Evolutionary conservation across 139 green algal genomes (phyloP), one percentile per base, ranked within the genome.

Genomic region (Haematococcus lacustris): DNA sequence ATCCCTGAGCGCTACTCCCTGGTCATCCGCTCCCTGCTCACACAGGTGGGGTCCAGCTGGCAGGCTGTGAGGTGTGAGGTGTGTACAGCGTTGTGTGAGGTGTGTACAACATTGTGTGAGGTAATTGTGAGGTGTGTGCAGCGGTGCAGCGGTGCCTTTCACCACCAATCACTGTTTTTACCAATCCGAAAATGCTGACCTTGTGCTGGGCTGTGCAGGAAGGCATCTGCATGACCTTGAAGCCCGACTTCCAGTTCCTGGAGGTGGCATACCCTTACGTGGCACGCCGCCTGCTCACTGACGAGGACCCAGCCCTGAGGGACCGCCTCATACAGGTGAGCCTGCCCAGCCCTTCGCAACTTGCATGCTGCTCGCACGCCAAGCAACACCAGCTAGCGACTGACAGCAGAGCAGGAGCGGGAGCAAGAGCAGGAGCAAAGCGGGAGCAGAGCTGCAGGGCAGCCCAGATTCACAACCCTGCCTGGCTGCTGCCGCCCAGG

Each of bases 1-100:
- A 98, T 99, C 76, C 95, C 95, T 7, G 95, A 98, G 85, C 88
- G 95, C 39, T 99, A 97, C 86, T 90, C 87, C 17, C 85, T 99
- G 0, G 94, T 99, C 70, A 99, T 99, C 82, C 82, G 92, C 51
- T 90, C 82, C 13, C 76, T 96, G 70, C 81, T 96, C n/a, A 96
- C 90, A 1, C 85, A 89, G 87, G 84, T 88, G 71, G 7, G 71
- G 17, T 3, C 21, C 13, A 4, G 17, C n/a, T n/a, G n/a, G n/a
- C n/a, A n/a, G n/a, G n/a, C n/a, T n/a, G n/a, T n/a, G n/a, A n/a
- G n/a, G n/a, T n/a, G n/a, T n/a, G n/a, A n/a, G n/a, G n/a, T n/a
- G n/a, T n/a, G n/a, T n/a, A n/a, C n/a, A n/a, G n/a, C n/a, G n/a
- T n/a, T n/a, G n/a, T n/a, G n/a, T n/a, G n/a, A n/a, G n/a, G n/a